These are phyloP conservation scores for Penicillium crustosum DNA, from an alignment of 2,329 filamentous ascomycete genomes.

Conservation along the genomic window DNA sequence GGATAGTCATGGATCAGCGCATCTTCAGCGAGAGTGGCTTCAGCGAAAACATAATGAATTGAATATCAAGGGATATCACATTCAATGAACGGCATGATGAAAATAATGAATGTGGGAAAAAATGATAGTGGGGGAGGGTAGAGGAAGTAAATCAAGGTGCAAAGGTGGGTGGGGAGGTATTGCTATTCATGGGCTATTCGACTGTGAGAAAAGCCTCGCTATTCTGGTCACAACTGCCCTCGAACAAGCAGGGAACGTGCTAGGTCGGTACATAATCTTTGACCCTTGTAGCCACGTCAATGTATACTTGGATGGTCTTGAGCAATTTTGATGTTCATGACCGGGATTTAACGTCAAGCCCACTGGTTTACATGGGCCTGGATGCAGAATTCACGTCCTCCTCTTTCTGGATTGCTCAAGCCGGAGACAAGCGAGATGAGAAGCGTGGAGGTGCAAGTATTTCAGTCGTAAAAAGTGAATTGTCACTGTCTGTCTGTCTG, in stretches of 20 bases:
- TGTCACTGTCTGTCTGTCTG: conserved; percentile 38
- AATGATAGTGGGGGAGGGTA: neutral
- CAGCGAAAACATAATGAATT: neutral
- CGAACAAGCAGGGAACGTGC: neutral
- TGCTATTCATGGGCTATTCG: conserved; percentile 22
- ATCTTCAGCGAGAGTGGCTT: too few relatives aligned
- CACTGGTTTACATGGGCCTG: conserved; percentile 25
- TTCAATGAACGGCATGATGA: neutral
- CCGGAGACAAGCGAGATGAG: conserved; percentile 25
- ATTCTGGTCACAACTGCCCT: neutral
- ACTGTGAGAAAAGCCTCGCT: neutral
- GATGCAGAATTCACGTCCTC: conserved; percentile 4
- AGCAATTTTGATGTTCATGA: conserved; percentile 9
- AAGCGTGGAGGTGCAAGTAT: conserved; percentile 29
- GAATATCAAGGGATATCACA: neutral
- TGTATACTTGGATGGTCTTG: conserved; percentile 2
- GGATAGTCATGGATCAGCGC: neutral
- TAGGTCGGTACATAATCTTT: neutral
- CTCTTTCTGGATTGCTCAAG: conserved; percentile 10
- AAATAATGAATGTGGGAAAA: neutral
- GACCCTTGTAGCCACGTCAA: neutral
- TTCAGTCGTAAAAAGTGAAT: conserved; percentile 41
- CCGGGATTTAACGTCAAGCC: conserved; percentile 8
- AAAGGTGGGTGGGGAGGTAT: conserved; percentile 15
- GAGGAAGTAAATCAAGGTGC: neutral